A percentile compares a stretch with the other conserved stretches of the same genome.
Conservation (phyloP, 305 asterid species). For the Salvia sclarea region DNA sequence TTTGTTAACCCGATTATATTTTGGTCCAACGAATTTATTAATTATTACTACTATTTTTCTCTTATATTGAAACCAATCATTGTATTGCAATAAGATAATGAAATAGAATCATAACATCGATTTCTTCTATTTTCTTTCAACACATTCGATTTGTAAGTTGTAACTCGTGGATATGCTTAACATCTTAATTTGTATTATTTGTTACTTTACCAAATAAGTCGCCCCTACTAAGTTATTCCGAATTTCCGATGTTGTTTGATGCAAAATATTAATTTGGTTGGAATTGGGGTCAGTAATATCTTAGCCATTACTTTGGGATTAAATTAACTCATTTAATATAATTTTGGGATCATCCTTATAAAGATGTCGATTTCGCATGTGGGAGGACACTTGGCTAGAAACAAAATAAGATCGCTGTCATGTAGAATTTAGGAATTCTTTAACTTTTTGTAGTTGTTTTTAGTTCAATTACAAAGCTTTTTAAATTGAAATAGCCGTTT, state of each 20-base stretch:
- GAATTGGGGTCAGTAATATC: not conserved
- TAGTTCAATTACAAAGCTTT: too few relatives aligned
- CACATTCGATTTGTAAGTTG: not conserved
- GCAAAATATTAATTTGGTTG: not conserved
- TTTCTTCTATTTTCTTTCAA: not conserved
- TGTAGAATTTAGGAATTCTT: not conserved
- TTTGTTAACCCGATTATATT: not conserved
- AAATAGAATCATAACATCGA: not conserved
- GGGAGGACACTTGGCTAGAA: not conserved
- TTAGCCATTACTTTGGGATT: not conserved
- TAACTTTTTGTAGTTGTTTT: not conserved
- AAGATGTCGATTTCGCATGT: not conserved
- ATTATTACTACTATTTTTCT: too few relatives aligned
- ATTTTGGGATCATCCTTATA: not conserved
- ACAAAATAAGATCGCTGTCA: not conserved
- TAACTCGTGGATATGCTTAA: not conserved
- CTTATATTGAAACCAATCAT: too few relatives aligned
- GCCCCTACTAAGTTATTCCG: not conserved
- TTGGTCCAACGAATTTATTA: not conserved
- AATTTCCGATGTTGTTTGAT: not conserved
- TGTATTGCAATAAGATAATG: not conserved
- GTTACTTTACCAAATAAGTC: not conserved
- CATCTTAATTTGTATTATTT: not conserved
- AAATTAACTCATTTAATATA: not conserved
- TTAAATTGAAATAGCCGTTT: not conserved